phyloP scores from a whole-genome alignment of 192 early-diverging fungal genomes.

The Podila verticillata region DNA sequence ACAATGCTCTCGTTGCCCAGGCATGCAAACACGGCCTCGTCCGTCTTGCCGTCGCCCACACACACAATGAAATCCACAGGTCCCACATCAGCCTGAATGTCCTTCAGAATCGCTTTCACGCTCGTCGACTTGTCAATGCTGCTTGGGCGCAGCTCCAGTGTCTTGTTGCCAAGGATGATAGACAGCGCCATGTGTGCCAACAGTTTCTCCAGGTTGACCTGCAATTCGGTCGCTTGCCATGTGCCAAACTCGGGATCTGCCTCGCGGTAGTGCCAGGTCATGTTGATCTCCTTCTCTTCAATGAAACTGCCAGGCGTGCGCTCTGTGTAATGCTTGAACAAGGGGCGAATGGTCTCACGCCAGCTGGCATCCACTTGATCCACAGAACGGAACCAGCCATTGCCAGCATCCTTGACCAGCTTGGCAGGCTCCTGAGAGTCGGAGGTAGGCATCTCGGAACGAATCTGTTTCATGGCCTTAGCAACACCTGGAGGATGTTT shows the following conservation, averaged over 20 bases:
- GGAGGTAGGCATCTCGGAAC: constrained; percentile 50
- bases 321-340: constrained; percentile 98
- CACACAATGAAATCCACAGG: constrained; percentile 79
- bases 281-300: constrained; percentile 98
- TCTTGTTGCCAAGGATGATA: constrained; percentile 96
- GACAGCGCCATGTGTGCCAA: constrained; percentile 92
- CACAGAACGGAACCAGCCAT: constrained; percentile 89
- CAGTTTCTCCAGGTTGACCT: constrained; percentile 96
- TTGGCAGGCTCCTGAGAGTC: constrained; percentile 57
- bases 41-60: constrained; percentile 95
- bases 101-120: constrained; percentile 86
- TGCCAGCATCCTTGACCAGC: constrained; percentile 63
- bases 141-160: constrained; percentile 94
- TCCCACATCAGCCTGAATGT: constrained; percentile 62
- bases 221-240: constrained; percentile 99
- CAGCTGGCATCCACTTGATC: constrained; percentile 92
- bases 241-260: constrained; percentile 94
- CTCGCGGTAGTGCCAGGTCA: constrained; percentile 99
- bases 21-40: constrained; percentile 91
- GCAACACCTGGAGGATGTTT: constrained; percentile 83
- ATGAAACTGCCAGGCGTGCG: constrained; percentile 97
- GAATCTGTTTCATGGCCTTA: constrained; percentile 57
- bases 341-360: constrained; percentile 90
- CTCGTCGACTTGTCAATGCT: constrained; percentile 93
- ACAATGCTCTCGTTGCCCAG: constrained; percentile 59